Conservation (phyloP, 192 early-diverging fungal genomes). For the Glomus cerebriforme region DNA sequence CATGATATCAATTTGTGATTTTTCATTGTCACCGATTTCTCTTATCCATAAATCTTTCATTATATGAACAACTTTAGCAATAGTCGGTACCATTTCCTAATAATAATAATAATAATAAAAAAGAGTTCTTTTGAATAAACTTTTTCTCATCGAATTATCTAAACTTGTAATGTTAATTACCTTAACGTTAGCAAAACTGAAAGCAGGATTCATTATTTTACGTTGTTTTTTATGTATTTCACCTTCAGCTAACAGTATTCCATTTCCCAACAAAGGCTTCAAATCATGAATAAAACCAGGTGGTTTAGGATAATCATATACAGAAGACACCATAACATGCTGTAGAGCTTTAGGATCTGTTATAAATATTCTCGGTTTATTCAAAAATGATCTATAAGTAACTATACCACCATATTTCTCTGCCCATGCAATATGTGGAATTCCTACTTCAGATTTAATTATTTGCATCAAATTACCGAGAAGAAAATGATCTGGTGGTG, state of each 20-base stretch:
- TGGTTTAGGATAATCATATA: slow-evolving; percentile 53
- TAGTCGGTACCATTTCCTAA: slow-evolving; percentile 31
- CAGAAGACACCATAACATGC: slow-evolving; percentile 44
- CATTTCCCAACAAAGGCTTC: slow-evolving; percentile 45
- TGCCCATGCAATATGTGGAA: slow-evolving; percentile 48
- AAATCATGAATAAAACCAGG: slow-evolving; percentile 32
- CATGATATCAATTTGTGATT: slow-evolving; percentile 44
- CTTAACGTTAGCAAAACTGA: slow-evolving; percentile 46
- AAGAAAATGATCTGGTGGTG: slow-evolving; percentile 5
- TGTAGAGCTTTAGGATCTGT: slow-evolving; percentile 53
- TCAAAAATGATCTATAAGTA: slow-evolving; percentile 48
- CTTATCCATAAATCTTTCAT: slow-evolving; percentile 45
- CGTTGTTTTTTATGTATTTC: slow-evolving; percentile 52
- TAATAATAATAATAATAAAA: neutral
- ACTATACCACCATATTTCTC: slow-evolving; percentile 56
- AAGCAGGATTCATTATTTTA: slow-evolving; percentile 61
- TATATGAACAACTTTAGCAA: slow-evolving; percentile 36
- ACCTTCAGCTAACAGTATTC: slow-evolving; percentile 56
- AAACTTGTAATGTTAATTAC: slow-evolving; percentile 31
- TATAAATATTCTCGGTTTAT: slow-evolving; percentile 41
- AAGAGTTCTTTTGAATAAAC: neutral
- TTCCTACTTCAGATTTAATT: slow-evolving; percentile 28
- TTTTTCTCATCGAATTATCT: slow-evolving; percentile 24
- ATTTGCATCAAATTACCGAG: slow-evolving; percentile 1
- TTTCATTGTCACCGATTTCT: slow-evolving; percentile 29